Percentiles rank a stretch among this genome's conserved stretches.
Evolutionary conservation across 176 grass and related monocot species (phyloP).

Genomic region (Ananas comosus): DNA sequence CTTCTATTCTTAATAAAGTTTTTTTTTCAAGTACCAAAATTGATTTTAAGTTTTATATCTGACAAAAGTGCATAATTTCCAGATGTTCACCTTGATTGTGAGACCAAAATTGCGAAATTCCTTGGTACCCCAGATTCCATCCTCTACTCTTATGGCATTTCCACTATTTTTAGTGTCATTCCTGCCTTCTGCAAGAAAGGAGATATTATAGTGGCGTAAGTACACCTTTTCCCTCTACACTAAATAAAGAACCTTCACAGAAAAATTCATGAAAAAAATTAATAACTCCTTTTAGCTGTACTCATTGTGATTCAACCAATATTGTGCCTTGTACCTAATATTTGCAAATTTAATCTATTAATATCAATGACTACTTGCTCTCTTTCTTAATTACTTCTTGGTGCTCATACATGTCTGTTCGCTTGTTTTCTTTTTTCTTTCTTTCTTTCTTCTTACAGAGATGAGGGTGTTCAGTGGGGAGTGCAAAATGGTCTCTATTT

Average conservation of each 20-base stretch:
- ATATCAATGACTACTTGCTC: not conserved
- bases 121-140: conserved; percentile 81
- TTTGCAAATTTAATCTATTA: too few relatives aligned
- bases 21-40: conserved; percentile 19
- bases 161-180: conserved; percentile 95
- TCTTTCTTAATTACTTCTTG: not conserved
- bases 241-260: not conserved
- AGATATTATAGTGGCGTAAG: conserved; percentile 92
- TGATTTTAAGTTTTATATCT: conserved; percentile 19
- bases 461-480: conserved; percentile 93
- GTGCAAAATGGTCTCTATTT: conserved; percentile 89
- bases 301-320: conserved; percentile 3
- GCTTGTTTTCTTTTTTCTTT: not conserved
- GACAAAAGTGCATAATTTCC: conserved; percentile 19
- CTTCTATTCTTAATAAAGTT: conserved; percentile 10
- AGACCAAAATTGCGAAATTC: conserved; percentile 81
- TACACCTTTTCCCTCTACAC: conserved; percentile 20
- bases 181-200: conserved; percentile 98
- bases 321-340: conserved; percentile 1
- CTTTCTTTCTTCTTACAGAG: conserved; percentile 42
- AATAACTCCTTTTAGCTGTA: not conserved
- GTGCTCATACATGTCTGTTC: not conserved
- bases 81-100: conserved; percentile 98
- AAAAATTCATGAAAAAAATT: not conserved
- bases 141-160: conserved; percentile 93